A percentile compares a stretch with the other conserved stretches of the same genome.
Conservation (phyloP, 345 rosid genomes). For the Ceriops tagal region DNA sequence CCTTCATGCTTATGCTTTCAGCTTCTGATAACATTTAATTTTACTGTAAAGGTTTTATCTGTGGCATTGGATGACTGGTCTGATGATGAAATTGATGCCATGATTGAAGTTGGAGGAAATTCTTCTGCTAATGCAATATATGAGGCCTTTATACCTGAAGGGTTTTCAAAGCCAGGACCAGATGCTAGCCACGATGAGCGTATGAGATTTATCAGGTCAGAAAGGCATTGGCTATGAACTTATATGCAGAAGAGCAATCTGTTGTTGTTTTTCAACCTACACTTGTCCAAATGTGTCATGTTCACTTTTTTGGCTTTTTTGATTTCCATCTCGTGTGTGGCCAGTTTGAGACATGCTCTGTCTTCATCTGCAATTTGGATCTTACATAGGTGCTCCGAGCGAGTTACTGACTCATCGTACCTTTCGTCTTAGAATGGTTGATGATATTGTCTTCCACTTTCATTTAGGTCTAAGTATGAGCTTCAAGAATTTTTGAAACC, state of each 20-base stretch:
- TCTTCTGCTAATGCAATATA: conserved; percentile 82
- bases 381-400: background rate
- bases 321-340: background rate
- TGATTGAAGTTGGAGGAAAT: conserved; percentile 96
- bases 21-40: conserved; percentile 1
- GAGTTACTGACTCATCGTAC: background rate
- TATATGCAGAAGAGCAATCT: background rate
- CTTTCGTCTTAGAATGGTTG: conserved; percentile 17
- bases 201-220: conserved; percentile 70
- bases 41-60: conserved; percentile 65
- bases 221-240: conserved; percentile 4
- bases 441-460: conserved; percentile 20
- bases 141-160: conserved; percentile 84
- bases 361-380: conserved; percentile 7
- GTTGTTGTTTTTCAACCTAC: background rate
- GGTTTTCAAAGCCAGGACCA: conserved; percentile 73
- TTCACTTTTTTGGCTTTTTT: background rate
- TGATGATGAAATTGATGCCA: conserved; percentile 77
- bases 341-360: background rate
- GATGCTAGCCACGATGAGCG: conserved; percentile 75
- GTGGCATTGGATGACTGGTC: conserved; percentile 98
- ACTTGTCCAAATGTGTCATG: background rate
- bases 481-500: conserved; percentile 88
- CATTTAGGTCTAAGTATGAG: conserved; percentile 86
- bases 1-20: background rate